These are phyloP conservation scores for Aspergillus glaucus DNA, from an alignment of 2,329 filamentous ascomycete species.

Conservation along the genomic window DNA sequence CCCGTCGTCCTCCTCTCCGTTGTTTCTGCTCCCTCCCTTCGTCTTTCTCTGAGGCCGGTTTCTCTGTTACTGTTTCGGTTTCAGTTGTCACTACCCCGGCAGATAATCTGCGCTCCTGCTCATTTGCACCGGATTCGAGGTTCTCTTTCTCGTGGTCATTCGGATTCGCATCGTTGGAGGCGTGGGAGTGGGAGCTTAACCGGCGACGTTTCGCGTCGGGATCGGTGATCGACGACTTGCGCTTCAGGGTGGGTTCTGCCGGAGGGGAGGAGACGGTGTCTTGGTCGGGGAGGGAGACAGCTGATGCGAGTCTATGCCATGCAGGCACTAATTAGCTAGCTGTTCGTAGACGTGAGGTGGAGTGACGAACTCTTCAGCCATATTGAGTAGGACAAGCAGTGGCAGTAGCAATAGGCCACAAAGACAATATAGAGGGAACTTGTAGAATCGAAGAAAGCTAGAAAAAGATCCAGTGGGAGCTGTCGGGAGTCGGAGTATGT, in stretches of 20 bases:
- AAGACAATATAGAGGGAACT: not conserved
- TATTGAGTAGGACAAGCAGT: not conserved
- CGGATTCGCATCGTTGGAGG: not conserved
- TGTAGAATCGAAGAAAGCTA: not conserved
- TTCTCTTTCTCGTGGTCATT: conserved; percentile 8
- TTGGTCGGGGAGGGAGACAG: conserved; percentile 48
- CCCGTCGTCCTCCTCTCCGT: conserved; percentile 30
- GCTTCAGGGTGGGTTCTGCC: conserved; percentile 41
- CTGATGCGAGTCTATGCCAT: conserved; percentile 46
- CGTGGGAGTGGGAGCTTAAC: conserved; percentile 32
- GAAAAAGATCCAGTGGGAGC: not conserved
- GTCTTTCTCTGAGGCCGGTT: conserved; percentile 11
- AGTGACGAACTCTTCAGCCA: conserved; percentile 21
- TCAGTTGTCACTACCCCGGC: conserved; percentile 1
- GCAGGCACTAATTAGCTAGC: conserved; percentile 2
- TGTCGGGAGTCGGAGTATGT: not conserved
- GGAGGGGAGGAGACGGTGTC: conserved; percentile 22
- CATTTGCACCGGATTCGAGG: conserved; percentile 8
- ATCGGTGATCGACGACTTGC: conserved; percentile 49
- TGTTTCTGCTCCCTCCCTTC: conserved; percentile 13
- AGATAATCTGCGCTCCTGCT: conserved; percentile 17
- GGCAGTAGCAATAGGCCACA: not conserved
- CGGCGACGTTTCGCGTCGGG: conserved; percentile 48
- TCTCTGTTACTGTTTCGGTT: not conserved
- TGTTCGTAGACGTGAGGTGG: not conserved